phyloP scores from a whole-genome alignment of 352 stramenopile species.

The Peronospora tabacina region DNA sequence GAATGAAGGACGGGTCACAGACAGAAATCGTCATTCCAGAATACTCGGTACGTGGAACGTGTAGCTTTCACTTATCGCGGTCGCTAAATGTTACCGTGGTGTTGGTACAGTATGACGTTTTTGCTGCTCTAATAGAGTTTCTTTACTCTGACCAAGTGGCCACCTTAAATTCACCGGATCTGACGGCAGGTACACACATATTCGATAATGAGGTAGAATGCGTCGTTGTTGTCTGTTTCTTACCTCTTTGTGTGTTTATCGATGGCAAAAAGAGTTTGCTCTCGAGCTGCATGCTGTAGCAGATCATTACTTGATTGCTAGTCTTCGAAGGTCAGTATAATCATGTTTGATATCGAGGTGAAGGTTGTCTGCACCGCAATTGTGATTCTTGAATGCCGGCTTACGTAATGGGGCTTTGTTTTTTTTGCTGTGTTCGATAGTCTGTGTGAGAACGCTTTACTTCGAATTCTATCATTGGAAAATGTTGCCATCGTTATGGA shows the following conservation, averaged over 20 bases:
- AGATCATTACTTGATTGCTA: constrained; percentile 81
- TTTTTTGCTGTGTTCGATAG: constrained; percentile 21
- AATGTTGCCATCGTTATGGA: constrained; percentile 76
- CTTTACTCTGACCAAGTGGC: constrained; percentile 83
- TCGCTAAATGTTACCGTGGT: constrained; percentile 4
- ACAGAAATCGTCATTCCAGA: constrained; percentile 66
- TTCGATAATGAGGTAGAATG: background rate
- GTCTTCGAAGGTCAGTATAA: constrained; percentile 37
- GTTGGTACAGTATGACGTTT: constrained; percentile 53
- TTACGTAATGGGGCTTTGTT: background rate
- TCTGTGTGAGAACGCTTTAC: constrained; percentile 62
- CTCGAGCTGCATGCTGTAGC: constrained; percentile 74
- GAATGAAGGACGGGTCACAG: constrained; percentile 73
- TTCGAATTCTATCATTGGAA: constrained; percentile 56
- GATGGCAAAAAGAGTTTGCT: constrained; percentile 44
- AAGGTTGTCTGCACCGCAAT: background rate
- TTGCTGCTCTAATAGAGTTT: constrained; percentile 81
- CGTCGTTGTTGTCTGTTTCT: background rate
- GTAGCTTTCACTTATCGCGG: background rate
- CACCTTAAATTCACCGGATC: constrained; percentile 26
- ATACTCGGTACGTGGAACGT: constrained; percentile 42
- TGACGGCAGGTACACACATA: constrained; percentile 34
- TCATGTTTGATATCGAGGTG: background rate
- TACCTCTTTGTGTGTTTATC: background rate
- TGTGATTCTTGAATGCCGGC: no score